Evolutionary conservation across 2,329 filamentous ascomycete species (phyloP), one percentile per base, ranked within the genome.

Genomic region (Cladosporium austrohemisphaericum): DNA sequence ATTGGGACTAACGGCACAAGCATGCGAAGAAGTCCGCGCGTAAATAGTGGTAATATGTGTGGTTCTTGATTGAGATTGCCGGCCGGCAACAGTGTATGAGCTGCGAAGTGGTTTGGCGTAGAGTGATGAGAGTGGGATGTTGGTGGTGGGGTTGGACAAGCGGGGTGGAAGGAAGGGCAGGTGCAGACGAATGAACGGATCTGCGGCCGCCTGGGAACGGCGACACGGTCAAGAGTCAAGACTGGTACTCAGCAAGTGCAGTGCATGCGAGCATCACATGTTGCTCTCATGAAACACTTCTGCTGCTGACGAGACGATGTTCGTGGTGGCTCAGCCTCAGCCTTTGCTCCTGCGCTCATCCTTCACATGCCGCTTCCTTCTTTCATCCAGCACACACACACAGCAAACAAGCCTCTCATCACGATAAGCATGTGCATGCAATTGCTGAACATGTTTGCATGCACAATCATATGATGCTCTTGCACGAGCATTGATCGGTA

Each of bases 1-100:
- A 47, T 14, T 47, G 44, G 44, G 18, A 23, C 44, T 38, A 31
- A 20, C 18, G 44, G 31, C 41, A 45, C 33, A 18, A 37, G 44
- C 33, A 38, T 37, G 5, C 41, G 20, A 32, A 31, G 41, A 19
- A 45, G 35, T 3, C 22, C 18, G 22, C 20, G 18, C 35, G 35
- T 41, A 18, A 23, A 13, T 14, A 25, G 14, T 33, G 28, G 29
- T 14, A 7, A 31, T 35, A 23, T 23, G 19, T 45, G 22, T 35
- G 23, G 31, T 45, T 11, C 19, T 45, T 16, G 19, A 33, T 26
- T n/a, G 28, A 35, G 29, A 29, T 45, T 35, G 38, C 18, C 32
- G n/a, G 13, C 29, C 11, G 29, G 29, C n/a, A n/a, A n/a, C n/a
- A n/a, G n/a, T n/a, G n/a, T n/a, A n/a, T n/a, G n/a, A n/a, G 25